Conservation (phyloP, 2,329 filamentous ascomycete species). For the Pezicula neosporulosa region DNA sequence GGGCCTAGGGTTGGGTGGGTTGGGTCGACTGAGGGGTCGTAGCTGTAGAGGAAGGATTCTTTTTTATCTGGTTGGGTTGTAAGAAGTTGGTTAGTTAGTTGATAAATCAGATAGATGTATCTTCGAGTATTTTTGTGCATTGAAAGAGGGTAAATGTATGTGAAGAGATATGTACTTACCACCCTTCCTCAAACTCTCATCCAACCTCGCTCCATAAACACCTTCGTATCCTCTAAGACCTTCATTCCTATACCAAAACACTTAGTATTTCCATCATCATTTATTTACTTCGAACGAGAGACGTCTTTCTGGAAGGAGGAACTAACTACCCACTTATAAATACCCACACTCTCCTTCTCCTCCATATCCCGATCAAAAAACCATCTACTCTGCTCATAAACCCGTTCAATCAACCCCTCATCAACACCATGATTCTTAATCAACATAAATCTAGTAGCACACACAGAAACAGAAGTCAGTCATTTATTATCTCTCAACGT, state of each 20-base stretch:
- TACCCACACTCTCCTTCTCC: slow-evolving; percentile 6
- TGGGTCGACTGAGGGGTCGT: background rate
- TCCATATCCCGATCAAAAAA: background rate
- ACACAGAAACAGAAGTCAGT: background rate
- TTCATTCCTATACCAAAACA: background rate
- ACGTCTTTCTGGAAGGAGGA: no score
- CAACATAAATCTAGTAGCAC: background rate
- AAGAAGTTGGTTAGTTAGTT: background rate
- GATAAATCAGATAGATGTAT: background rate
- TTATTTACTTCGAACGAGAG: no score
- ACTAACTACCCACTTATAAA: slow-evolving; percentile 3
- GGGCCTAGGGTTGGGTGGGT: background rate
- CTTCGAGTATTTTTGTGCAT: background rate
- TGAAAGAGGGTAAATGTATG: background rate
- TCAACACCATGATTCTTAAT: slow-evolving; percentile 1
- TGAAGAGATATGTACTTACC: background rate
- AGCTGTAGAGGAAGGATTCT: slow-evolving; percentile 1
- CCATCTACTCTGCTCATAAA: background rate
- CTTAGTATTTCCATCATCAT: no score
- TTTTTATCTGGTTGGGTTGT: slow-evolving; percentile 2
- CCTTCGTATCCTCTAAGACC: slow-evolving; percentile 11
- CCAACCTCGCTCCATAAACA: slow-evolving; percentile 2
- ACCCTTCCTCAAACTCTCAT: background rate
- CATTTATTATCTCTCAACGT: no score
- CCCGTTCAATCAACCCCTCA: background rate